phyloP scores from a whole-genome alignment of 1,139 yeast species.

The Blastobotrys indianensis region DNA sequence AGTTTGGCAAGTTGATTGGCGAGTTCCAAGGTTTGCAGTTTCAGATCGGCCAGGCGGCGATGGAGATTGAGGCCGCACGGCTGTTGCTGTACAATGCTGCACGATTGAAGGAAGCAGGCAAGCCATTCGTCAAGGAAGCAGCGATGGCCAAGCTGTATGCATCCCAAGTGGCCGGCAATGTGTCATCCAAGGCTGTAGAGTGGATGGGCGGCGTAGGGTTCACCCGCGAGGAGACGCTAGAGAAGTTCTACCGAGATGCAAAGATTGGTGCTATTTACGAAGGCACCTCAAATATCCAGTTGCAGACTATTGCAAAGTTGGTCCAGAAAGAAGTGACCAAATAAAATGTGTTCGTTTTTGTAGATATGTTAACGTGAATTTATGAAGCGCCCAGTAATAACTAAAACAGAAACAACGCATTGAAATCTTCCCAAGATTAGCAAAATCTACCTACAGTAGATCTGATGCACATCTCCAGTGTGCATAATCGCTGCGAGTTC shows the following conservation, averaged over 20 bases:
- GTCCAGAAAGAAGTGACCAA: conserved; percentile 32
- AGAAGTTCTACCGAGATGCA: conserved; percentile 41
- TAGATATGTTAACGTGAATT: no score
- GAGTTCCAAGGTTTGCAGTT: conserved; percentile 44
- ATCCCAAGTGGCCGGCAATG: conserved; percentile 38
- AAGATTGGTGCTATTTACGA: conserved; percentile 44
- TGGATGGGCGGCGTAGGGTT: conserved; percentile 47
- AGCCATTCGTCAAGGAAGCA: conserved; percentile 39
- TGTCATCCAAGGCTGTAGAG: conserved; percentile 40
- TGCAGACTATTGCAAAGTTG: conserved; percentile 40
- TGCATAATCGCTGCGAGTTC: no score
- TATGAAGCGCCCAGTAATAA: no score
- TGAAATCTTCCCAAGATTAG: no score
- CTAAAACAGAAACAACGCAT: no score
- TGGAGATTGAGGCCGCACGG: conserved; percentile 43
- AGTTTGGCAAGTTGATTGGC: conserved; percentile 40
- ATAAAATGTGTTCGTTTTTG: conserved; percentile 1
- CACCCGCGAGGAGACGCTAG: conserved; percentile 40
- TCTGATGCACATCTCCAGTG: no score
- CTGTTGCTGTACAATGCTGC: conserved; percentile 42
- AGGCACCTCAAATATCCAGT: conserved; percentile 42
- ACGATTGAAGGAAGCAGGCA: conserved; percentile 40
- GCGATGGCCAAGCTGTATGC: conserved; percentile 43
- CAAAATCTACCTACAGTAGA: no score
- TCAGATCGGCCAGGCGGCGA: conserved; percentile 42